These are phyloP conservation scores for Taphrina flavorubra DNA, from an alignment of 1,139 yeast species.

Conservation along the genomic window DNA sequence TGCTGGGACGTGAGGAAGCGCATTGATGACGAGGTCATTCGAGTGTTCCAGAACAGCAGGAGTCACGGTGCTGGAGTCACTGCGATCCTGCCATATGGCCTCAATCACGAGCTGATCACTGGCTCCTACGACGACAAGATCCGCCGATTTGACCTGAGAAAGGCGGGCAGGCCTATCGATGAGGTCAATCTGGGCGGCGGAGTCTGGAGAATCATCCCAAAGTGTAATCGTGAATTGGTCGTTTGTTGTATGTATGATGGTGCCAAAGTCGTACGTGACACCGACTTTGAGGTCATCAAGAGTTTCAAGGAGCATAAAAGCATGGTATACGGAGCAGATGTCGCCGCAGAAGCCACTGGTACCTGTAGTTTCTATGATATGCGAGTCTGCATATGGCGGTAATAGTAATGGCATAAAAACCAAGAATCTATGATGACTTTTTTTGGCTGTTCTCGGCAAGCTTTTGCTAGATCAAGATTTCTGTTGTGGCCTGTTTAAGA, in stretches of 20 bases:
- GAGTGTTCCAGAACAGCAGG: slow-evolving; percentile 20
- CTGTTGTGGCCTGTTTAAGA: no score
- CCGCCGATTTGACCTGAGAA: slow-evolving; percentile 37
- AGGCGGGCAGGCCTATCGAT: slow-evolving; percentile 18
- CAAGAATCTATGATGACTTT: not conserved
- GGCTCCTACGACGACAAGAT: slow-evolving; percentile 42
- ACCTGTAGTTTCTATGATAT: slow-evolving; percentile 42
- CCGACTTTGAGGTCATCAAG: slow-evolving; percentile 18
- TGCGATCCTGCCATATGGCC: slow-evolving; percentile 33
- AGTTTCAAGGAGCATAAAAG: slow-evolving; percentile 30
- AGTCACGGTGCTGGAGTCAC: slow-evolving; percentile 42
- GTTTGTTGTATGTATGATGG: slow-evolving; percentile 42
- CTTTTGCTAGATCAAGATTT: no score
- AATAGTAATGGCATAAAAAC: not conserved
- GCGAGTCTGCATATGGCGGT: slow-evolving; percentile 39
- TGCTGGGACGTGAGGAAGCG: slow-evolving; percentile 24
- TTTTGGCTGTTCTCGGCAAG: not conserved
- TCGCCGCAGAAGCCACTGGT: slow-evolving; percentile 10
- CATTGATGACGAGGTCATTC: not conserved
- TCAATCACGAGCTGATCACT: slow-evolving; percentile 24
- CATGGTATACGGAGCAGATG: slow-evolving; percentile 42
- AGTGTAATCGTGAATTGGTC: slow-evolving; percentile 4
- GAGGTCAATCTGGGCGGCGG: slow-evolving; percentile 40
- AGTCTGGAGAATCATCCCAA: slow-evolving; percentile 41
- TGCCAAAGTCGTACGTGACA: slow-evolving; percentile 36